Evolutionary conservation across 139 green algal genomes (phyloP).

Genomic region (Nannochloris sp.): DNA sequence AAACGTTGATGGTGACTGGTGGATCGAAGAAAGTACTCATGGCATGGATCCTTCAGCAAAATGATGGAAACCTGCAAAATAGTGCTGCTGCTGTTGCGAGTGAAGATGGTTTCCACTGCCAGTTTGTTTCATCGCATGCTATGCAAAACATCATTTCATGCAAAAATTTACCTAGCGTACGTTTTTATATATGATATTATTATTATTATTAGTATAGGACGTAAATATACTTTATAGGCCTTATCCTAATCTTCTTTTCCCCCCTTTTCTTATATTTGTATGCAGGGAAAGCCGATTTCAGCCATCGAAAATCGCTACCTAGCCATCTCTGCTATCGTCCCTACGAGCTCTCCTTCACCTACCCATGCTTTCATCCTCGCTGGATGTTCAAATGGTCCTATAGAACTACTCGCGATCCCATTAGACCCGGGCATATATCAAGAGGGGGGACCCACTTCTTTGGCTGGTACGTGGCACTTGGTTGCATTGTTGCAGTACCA

Average conservation of each 20-base stretch:
- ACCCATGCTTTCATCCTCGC: conserved; percentile 13
- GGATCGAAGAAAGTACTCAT: conserved; percentile 22
- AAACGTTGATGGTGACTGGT: conserved; percentile 19
- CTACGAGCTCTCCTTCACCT: background rate
- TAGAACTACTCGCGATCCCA: conserved; percentile 12
- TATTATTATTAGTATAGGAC: no score
- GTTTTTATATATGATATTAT: no score
- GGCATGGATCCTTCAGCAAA: conserved; percentile 10
- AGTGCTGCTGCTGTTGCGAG: no score
- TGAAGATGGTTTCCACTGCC: background rate
- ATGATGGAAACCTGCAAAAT: no score
- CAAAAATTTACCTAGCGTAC: no score
- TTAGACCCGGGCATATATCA: background rate
- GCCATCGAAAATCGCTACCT: background rate
- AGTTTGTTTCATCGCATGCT: background rate
- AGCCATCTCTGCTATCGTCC: background rate
- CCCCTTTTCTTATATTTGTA: no score
- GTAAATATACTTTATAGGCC: no score
- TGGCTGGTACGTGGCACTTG: background rate
- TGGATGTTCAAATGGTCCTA: conserved; percentile 9
- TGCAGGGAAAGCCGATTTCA: conserved; percentile 6
- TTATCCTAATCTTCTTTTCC: no score
- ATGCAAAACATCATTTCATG: no score
- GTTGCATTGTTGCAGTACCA: conserved; percentile 7
- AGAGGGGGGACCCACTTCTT: no score